These are phyloP conservation scores for Lagerstroemia speciosa DNA, from an alignment of 345 rosid genomes.

Conservation along the genomic window DNA sequence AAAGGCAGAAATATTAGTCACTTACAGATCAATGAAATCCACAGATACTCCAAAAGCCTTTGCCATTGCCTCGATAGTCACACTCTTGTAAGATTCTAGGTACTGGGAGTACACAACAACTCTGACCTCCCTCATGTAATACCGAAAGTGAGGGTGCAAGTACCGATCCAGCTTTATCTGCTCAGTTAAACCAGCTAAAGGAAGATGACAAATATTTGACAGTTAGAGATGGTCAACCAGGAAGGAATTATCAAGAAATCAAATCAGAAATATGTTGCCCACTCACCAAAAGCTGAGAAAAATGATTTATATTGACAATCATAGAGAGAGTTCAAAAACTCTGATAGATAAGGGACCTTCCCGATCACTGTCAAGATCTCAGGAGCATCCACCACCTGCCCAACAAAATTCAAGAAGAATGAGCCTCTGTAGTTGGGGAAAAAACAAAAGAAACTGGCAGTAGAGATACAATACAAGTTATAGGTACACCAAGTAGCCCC, in stretches of 20 bases:
- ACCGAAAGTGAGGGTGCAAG: constrained; percentile 88
- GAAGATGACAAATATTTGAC: constrained; percentile 1
- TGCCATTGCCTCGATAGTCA: constrained; percentile 96
- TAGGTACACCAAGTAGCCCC: constrained; percentile 5
- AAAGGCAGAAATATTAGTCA: constrained; percentile 5
- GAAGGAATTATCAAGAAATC: neutral
- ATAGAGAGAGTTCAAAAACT: constrained; percentile 83
- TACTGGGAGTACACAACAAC: constrained; percentile 91
- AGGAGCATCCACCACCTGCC: constrained; percentile 98
- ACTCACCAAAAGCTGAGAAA: constrained; percentile 89
- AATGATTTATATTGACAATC: constrained; percentile 91
- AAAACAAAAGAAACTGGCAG: neutral
- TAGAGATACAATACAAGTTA: neutral
- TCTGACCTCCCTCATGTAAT: constrained; percentile 97
- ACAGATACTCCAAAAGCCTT: constrained; percentile 91
- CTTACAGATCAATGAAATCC: constrained; percentile 95
- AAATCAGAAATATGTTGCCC: neutral
- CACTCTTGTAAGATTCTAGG: constrained; percentile 94
- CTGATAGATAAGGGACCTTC: constrained; percentile 77
- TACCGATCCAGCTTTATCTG: constrained; percentile 86
- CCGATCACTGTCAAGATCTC: constrained; percentile 97
- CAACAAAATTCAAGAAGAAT: constrained; percentile 9
- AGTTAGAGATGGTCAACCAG: neutral
- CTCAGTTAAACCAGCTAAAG: constrained; percentile 50
- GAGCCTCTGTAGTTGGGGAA: neutral